Evolutionary conservation across 2,329 filamentous ascomycete species (phyloP).

Genomic region (Diplodia corticola): DNA sequence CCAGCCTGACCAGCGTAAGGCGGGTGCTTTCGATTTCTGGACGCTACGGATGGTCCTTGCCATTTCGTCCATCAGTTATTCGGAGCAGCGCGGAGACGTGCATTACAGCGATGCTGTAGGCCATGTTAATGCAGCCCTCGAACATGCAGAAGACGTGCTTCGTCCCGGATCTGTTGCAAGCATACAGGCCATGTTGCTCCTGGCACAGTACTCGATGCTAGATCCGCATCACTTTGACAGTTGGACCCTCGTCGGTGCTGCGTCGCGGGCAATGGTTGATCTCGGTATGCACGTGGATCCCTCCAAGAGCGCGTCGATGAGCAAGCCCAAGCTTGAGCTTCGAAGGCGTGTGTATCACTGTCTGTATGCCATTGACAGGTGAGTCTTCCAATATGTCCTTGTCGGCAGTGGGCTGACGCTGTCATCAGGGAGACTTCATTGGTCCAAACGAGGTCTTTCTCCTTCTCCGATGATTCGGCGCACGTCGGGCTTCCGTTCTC

Average conservation of each 20-base stretch:
- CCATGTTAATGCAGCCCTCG: slow-evolving; percentile 66
- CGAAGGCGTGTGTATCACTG: slow-evolving; percentile 86
- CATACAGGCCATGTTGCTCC: slow-evolving; percentile 81
- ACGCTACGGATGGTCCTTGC: slow-evolving; percentile 87
- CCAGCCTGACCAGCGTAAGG: slow-evolving; percentile 62
- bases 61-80: slow-evolving; percentile 74
- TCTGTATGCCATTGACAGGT: slow-evolving; percentile 87
- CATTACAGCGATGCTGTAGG: slow-evolving; percentile 61
- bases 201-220: slow-evolving; percentile 86
- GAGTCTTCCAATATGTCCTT: slow-evolving; percentile 23
- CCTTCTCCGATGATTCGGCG: slow-evolving; percentile 86
- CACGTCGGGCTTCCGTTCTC: slow-evolving; percentile 74
- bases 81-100: slow-evolving; percentile 64
- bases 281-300: slow-evolving; percentile 92
- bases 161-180: slow-evolving; percentile 81
- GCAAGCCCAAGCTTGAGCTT: slow-evolving; percentile 70
- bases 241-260: slow-evolving; percentile 91
- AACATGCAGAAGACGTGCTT: slow-evolving; percentile 78
- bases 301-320: slow-evolving; percentile 65
- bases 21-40: slow-evolving; percentile 74
- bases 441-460: slow-evolving; percentile 83
- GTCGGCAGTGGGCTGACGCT: neutral
- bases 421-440: slow-evolving; percentile 74
- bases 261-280: slow-evolving; percentile 83
- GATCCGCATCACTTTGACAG: slow-evolving; percentile 90